Evolutionary conservation across 2,329 filamentous ascomycete species (phyloP), one percentile per base, ranked within the genome.

Genomic region (Lasiodiplodia theobromae): DNA sequence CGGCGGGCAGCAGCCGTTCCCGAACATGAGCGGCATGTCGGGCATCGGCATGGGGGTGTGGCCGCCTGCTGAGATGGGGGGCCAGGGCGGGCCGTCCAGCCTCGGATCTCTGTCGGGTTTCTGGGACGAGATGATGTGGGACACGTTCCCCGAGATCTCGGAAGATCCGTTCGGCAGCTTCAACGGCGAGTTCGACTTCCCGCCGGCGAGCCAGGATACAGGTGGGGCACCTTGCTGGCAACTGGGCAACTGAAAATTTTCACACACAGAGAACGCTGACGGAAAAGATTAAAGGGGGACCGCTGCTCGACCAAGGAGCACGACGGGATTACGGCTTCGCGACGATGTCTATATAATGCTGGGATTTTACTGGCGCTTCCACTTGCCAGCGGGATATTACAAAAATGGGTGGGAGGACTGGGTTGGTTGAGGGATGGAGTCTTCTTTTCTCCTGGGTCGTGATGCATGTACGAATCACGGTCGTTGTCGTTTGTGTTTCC

Each of bases 61-160:
- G 34, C 66, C 66, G 54, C 54, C 54, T 37, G 31, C 66, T 23
- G 49, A 52, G 44, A 60, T 31, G 54, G 66, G 56, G 3, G 40
- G 40, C 16, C 54, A 31, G 18, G 56, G 66, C 31, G 56, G 64
- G 7, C 53, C 66, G 38, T 72, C 75, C 4, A 72, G 66, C 5
- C 60, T 80, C 68, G 77, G 76, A 51, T 74, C 75, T 53, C 66
- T 76, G 38, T 73, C 63, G 44, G 73, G 71, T 12, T 79, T 80
- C 68, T 81, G 79, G 79, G 78, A 80, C 67, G 77, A 80, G 60
- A 80, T 80, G 78, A 79, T 80, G 77, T 81, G 79, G 79, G 79
- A 81, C 57, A 79, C 77, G 0, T 65, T 79, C 23, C 77, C 77
- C 4, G 78, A 80, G 66, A 77, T 79, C 73, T 72, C 78, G 18